Conservation (phyloP, 2,329 filamentous ascomycete species). For the Aspergillus sp. region DNA sequence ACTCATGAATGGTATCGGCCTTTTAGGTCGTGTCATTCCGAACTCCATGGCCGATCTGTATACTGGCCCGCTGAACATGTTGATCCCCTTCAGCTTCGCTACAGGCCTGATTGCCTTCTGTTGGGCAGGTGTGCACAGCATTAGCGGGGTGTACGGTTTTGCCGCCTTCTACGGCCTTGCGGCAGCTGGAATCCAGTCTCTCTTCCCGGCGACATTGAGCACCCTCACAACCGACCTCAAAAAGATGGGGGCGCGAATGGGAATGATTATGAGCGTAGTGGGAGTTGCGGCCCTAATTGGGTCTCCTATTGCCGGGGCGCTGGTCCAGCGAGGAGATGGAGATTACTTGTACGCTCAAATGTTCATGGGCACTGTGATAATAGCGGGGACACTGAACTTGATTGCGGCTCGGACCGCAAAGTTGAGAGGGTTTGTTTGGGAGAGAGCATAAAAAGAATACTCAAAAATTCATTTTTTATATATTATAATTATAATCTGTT, state of each 20-base stretch:
- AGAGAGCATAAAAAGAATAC: slow-evolving; percentile 28
- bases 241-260: slow-evolving; percentile 57
- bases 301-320: slow-evolving; percentile 54
- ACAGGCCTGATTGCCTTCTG: slow-evolving; percentile 48
- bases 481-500: not conserved
- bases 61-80: slow-evolving; percentile 61
- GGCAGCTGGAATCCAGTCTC: slow-evolving; percentile 62
- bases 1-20: slow-evolving; percentile 63
- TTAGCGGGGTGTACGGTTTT: slow-evolving; percentile 61
- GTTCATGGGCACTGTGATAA: slow-evolving; percentile 48
- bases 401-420: slow-evolving; percentile 41
- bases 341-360: slow-evolving; percentile 53
- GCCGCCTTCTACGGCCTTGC: slow-evolving; percentile 63
- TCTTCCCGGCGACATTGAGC: slow-evolving; percentile 64
- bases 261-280: slow-evolving; percentile 56
- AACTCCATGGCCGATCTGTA: slow-evolving; percentile 58
- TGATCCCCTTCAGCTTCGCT: slow-evolving; percentile 51
- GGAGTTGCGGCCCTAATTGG: slow-evolving; percentile 56
- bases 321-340: slow-evolving; percentile 49
- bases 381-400: slow-evolving; percentile 46
- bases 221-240: slow-evolving; percentile 54
- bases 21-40: slow-evolving; percentile 59
- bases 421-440: slow-evolving; percentile 33
- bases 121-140: slow-evolving; percentile 59
- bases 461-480: not conserved